phyloP scores from a whole-genome alignment of 177 flowering plant genomes.

The Tripterygium wilfordii region DNA sequence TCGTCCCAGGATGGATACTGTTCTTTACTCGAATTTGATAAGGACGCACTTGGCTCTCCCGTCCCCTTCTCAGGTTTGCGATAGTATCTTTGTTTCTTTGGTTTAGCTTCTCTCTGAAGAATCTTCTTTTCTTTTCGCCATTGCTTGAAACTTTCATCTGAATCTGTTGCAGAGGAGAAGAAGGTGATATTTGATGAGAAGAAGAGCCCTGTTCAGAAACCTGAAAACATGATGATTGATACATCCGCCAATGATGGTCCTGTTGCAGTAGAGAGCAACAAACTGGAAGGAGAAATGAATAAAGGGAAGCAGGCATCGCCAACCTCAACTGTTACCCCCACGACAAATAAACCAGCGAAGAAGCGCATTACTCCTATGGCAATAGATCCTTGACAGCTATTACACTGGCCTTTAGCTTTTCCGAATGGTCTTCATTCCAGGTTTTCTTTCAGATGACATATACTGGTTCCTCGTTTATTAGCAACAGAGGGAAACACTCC shows the following conservation, averaged over 20 bases:
- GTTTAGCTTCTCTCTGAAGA: not conserved
- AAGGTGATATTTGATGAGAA: constrained; percentile 16
- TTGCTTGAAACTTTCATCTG: not conserved
- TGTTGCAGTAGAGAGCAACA: constrained; percentile 1
- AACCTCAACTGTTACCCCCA: constrained; percentile 15
- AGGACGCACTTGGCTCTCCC: constrained; percentile 73
- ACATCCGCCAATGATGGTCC: not conserved
- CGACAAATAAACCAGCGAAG: constrained; percentile 56
- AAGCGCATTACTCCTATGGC: constrained; percentile 91
- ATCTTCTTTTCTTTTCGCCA: not conserved
- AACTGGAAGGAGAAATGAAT: constrained; percentile 10
- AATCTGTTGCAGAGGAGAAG: constrained; percentile 21
- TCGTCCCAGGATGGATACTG: constrained; percentile 99
- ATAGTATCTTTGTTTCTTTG: not conserved
- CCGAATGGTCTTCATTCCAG: not conserved
- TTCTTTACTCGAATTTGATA: constrained; percentile 73
- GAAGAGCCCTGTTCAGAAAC: constrained; percentile 9
- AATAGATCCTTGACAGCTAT: constrained; percentile 32
- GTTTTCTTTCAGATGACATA: too few species aligned
- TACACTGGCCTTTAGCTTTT: not conserved
- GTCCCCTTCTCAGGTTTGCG: constrained; percentile 45
- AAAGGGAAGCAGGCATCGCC: constrained; percentile 28
- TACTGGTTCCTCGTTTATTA: too few species aligned
- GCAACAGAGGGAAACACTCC: too few species aligned
- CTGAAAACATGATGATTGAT: constrained; percentile 17